Evolutionary conservation across 2,329 filamentous ascomycete genomes (phyloP), one percentile per base, ranked within the genome.

Genomic region (Mycosphaerelloides madeirae): DNA sequence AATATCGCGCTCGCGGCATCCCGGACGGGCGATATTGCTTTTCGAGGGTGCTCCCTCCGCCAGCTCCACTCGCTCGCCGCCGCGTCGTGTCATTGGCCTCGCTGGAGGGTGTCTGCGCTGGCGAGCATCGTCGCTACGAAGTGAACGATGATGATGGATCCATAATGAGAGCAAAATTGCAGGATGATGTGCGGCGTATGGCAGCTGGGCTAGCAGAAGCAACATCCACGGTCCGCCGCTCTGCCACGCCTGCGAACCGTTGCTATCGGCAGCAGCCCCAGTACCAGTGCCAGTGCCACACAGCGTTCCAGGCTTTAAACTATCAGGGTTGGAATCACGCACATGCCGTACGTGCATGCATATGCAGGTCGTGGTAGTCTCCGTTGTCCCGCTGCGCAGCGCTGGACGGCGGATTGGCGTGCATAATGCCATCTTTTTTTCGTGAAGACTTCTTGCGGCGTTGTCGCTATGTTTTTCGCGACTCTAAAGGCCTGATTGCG

Each of bases 311-410:
- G 39, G 34, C 43, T 19, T 48, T 38, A n/a, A n/a, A n/a, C n/a
- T n/a, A n/a, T n/a, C n/a, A 35, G 29, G 15, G 25, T 28, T 22
- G 33, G 39, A 36, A 40, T 41, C 37, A 49, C 46, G 46, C 47
- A 9, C 22, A 25, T 42, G 50, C 29, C 44, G 46, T 44, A 50
- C 52, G 50, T 52, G 50, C 53, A 53, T 49, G 46, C 43, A 37
- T 43, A 35, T 47, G 44, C 47, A 48, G 47, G 47, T 38, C 18
- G 22, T 43, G 38, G 38, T 40, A 44, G 35, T 32, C 38, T 36
- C 42, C 42, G 42, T 44, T 32, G 29, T 39, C 35, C 35, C 29
- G 22, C 22, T 25, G 22, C 22, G 9, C 22, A 25, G 22, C 9
- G 9, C 22, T n/a, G 22, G 38, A 29, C 34, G 33, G 33, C 18